These are phyloP conservation scores for Penicillium sp. DNA, from an alignment of 2,329 filamentous ascomycete genomes.

Conservation along the genomic window DNA sequence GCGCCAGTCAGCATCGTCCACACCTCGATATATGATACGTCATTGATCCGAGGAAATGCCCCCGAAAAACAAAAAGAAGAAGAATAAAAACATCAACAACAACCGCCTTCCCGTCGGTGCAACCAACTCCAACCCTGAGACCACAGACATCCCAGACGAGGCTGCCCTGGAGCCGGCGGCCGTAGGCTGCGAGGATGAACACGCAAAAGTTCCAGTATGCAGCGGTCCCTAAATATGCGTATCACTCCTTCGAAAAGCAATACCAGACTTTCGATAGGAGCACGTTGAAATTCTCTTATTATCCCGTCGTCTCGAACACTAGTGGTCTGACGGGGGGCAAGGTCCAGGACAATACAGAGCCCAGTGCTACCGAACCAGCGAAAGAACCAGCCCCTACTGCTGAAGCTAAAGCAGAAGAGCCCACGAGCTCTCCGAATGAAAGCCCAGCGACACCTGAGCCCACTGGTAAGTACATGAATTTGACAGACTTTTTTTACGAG, in stretches of 20 bases:
- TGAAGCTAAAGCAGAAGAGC: slow-evolving; percentile 25
- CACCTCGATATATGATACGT: slow-evolving; percentile 31
- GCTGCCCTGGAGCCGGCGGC: slow-evolving; percentile 34
- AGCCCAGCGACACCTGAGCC: slow-evolving; percentile 28
- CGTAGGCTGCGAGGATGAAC: slow-evolving; percentile 40
- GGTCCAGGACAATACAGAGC: slow-evolving; percentile 40
- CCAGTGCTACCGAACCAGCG: slow-evolving; percentile 33
- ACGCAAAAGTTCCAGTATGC: slow-evolving; percentile 44
- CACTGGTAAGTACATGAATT: slow-evolving; percentile 31
- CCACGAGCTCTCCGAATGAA: slow-evolving; percentile 29
- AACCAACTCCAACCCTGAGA: slow-evolving; percentile 27
- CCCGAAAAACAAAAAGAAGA: slow-evolving; percentile 40
- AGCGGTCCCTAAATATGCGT: slow-evolving; percentile 45
- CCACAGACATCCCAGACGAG: slow-evolving; percentile 21
- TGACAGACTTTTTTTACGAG: not conserved
- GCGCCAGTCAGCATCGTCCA: slow-evolving; percentile 25
- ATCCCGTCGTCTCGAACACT: slow-evolving; percentile 38
- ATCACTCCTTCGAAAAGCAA: slow-evolving; percentile 45
- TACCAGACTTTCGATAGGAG: slow-evolving; percentile 49
- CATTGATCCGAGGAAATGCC: slow-evolving; percentile 41
- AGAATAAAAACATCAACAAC: slow-evolving; percentile 35
- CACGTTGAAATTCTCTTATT: slow-evolving; percentile 40
- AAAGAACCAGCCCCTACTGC: slow-evolving; percentile 31
- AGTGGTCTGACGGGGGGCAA: slow-evolving; percentile 39
- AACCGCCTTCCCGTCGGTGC: slow-evolving; percentile 32